Evolutionary conservation across 805 yeast genomes (phyloP), one percentile per base, ranked within the genome.

Genomic region (Saccharomycopsis oosterbeekiorum): DNA sequence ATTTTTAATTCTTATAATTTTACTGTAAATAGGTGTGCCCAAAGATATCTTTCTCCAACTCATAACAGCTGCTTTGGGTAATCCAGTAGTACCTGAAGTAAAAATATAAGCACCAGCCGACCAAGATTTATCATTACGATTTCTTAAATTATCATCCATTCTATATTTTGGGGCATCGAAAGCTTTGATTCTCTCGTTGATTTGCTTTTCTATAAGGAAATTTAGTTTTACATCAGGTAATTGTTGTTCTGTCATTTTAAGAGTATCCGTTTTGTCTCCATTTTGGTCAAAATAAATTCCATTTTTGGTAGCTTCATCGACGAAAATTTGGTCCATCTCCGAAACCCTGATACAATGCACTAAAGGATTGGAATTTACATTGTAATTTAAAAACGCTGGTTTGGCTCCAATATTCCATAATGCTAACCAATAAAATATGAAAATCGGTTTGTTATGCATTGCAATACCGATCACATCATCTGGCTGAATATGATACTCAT

Each of bases 1-100:
- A 5, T 71, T 64, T n/a, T 75, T 71, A 66, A 89, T 77, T 62
- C 83, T 80, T 75, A 87, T 80, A 51, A 89, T 85, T 65, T 79
- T 79, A 1, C 89, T 89, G 69, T 89, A 91, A 29, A 89, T 70
- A 1, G 78, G 73, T 1, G 89, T 75, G 1, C 96, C 96, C 76
- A 87, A 76, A 56, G 79, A 80, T 6, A 88, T 81, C 72, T 91
- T 92, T 68, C 90, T 80, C 97, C 97, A 91, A 4, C 94, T 85
- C 84, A 92, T 85, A 60, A 88, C 86, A 1, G 96, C 97, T 4
- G 97, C 88, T 72, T 92, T 92, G 15, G 98, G 97, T 64, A 92
- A 75, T 0, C 97, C 97, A 0, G 97, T 89, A 6, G 97, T 93
- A 47, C 98, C 98, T 0, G 96, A 88, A 0, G 98, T 92, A 72